Evolutionary conservation across 2,329 filamentous ascomycete genomes (phyloP), one percentile per base, ranked within the genome.

Genomic region (Cylindrodendrum hubeiense): DNA sequence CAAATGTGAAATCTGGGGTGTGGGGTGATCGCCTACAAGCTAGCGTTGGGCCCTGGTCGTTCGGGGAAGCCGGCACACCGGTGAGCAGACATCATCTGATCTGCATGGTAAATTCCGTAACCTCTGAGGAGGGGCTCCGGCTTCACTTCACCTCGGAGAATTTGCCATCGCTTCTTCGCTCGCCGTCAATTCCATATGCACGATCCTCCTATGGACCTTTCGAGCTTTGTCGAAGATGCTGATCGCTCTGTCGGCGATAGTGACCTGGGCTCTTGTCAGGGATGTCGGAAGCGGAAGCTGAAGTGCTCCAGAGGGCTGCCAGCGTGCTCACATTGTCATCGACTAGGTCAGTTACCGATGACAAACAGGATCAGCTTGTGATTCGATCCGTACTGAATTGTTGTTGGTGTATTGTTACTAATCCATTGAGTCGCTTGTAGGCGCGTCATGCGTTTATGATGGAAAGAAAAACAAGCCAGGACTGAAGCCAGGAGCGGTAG

Each of bases 291-390:
- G 52, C 67, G 71, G 9, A 72, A 73, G 21, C 56, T 72, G 17
- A 62, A 66, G 33, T 72, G 71, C 17, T 71, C 68, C 3, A 43
- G 71, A 22, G 71, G 71, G 19, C 61, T 68, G 22, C 71, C 70
- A 6, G 58, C 24, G 9, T 72, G 71, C 43, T 71, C 61, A 10
- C 71, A 72, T 34, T 72, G 71, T 3, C 63, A 55, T 15, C 60
- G 70, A 26, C 22, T 72, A 8, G 67, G 70, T 71, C 26, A 5
- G 65, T 49, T 22, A 4, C 34, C 37, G 15, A 49, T 39, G 37
- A 21, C n/a, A 52, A 62, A 28, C 28, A 33, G 22, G 10, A 39
- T 3, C 28, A 59, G 30, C 37, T 13, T 21, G 19, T 10, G 15
- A 4, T 15, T 37, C 3, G 13, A 22, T 19, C 22, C n/a, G 17